Evolutionary conservation across 31 red algal genomes (phyloP).

Genomic region (Odonthalia washingtoniensis): DNA sequence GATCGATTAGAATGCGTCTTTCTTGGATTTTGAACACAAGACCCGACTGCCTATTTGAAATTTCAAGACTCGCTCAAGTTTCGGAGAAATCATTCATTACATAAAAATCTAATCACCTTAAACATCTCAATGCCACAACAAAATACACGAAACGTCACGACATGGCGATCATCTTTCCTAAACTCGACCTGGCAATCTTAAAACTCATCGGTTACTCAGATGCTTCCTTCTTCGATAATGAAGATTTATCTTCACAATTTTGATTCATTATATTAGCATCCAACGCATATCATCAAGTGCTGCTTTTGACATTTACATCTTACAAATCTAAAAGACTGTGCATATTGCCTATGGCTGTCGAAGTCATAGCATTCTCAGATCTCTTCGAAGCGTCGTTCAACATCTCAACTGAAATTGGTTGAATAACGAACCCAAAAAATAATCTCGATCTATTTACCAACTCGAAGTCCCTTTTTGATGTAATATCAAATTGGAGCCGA

Average conservation of each 20-base stretch:
- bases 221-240: background rate
- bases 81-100: too few relatives aligned
- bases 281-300: background rate
- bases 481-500: slow-evolving; percentile 8
- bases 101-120: too few relatives aligned
- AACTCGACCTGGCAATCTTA: too few relatives aligned
- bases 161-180: too few relatives aligned
- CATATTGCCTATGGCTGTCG: slow-evolving; percentile 11
- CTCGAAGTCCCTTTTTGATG: background rate
- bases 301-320: slow-evolving; percentile 6
- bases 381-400: too few relatives aligned
- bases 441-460: background rate
- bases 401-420: background rate
- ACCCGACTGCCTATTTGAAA: too few relatives aligned
- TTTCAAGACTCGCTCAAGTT: too few relatives aligned
- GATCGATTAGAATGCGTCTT: too few relatives aligned
- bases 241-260: background rate
- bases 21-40: too few relatives aligned
- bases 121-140: too few relatives aligned
- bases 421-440: background rate
- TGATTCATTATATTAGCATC: background rate
- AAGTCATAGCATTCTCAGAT: slow-evolving; percentile 41
- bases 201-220: background rate
- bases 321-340: background rate
- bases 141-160: too few relatives aligned